Conservation (phyloP, 176 grass and related monocot genomes). For the Cenchrus purpureus region DNA sequence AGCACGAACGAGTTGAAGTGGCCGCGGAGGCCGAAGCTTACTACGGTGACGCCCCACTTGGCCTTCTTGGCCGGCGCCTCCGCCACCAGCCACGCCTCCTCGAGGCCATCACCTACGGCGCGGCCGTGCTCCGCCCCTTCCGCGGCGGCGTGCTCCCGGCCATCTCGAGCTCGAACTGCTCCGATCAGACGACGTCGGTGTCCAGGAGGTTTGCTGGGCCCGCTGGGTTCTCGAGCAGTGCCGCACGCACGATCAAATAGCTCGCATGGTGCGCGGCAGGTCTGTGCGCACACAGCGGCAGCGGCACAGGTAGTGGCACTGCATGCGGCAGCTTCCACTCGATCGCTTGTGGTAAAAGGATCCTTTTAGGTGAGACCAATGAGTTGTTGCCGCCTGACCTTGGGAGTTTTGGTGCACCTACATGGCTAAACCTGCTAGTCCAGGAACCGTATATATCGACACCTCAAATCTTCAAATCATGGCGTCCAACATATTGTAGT, state of each 20-base stretch:
- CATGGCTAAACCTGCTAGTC: conserved; percentile 46
- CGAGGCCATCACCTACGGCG: not conserved
- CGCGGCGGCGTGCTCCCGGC: conserved; percentile 1
- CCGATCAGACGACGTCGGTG: not conserved
- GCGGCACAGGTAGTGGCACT: not conserved
- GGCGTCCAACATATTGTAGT: not conserved
- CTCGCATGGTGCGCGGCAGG: not conserved
- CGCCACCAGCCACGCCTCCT: conserved; percentile 20
- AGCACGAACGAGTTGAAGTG: conserved; percentile 57
- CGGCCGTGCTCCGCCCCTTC: not conserved
- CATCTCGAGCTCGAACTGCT: not conserved
- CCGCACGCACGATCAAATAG: conserved; percentile 36
- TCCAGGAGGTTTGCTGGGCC: not conserved
- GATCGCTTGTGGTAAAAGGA: conserved; percentile 51
- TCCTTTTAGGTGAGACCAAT: conserved; percentile 65
- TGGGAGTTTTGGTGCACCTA: conserved; percentile 51
- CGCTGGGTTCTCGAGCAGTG: not conserved
- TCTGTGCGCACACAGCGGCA: not conserved
- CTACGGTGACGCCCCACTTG: conserved; percentile 23
- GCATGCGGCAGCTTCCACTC: conserved; percentile 34
- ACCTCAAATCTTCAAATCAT: not conserved
- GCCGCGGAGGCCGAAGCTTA: conserved; percentile 33
- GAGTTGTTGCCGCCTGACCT: conserved; percentile 54
- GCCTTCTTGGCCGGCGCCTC: conserved; percentile 6
- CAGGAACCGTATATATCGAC: conserved; percentile 2